Percentiles rank a stretch among this genome's conserved stretches.
phyloP scores from a whole-genome alignment of 306 rosid species.

The Glycine latifolia region DNA sequence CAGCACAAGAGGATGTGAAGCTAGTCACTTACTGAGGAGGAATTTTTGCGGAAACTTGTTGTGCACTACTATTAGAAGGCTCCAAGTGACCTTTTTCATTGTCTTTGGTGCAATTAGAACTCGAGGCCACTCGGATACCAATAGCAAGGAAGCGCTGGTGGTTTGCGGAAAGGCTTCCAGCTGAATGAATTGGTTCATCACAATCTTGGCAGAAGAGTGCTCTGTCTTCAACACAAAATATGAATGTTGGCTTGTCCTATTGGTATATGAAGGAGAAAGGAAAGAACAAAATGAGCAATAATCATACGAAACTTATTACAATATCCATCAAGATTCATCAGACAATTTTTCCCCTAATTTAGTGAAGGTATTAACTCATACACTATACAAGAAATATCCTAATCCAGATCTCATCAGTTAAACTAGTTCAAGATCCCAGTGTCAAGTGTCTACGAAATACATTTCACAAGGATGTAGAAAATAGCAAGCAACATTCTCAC shows the following conservation, averaged over 20 bases:
- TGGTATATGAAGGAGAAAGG: background rate
- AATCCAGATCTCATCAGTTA: background rate
- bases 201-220: slow-evolving; percentile 72
- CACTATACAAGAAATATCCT: slow-evolving; percentile 9
- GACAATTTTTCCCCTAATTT: background rate
- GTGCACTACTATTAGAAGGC: slow-evolving; percentile 81
- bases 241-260: slow-evolving; percentile 94
- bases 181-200: too few relatives aligned
- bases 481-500: background rate
- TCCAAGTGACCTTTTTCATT: too few relatives aligned
- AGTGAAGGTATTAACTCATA: background rate
- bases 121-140: too few relatives aligned
- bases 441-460: background rate
- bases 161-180: too few relatives aligned
- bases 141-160: too few relatives aligned
- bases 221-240: slow-evolving; percentile 96
- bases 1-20: slow-evolving; percentile 36
- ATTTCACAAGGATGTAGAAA: background rate
- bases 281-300: slow-evolving; percentile 32
- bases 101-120: too few relatives aligned
- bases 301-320: background rate
- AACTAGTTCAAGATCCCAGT: background rate
- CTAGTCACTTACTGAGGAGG: too few relatives aligned
- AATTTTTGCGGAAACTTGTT: too few relatives aligned
- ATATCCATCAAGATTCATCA: background rate